A percentile compares a stretch with the other conserved stretches of the same genome.
phyloP scores from a whole-genome alignment of 257 asterid genomes.

The Haberlea rhodopensis region DNA sequence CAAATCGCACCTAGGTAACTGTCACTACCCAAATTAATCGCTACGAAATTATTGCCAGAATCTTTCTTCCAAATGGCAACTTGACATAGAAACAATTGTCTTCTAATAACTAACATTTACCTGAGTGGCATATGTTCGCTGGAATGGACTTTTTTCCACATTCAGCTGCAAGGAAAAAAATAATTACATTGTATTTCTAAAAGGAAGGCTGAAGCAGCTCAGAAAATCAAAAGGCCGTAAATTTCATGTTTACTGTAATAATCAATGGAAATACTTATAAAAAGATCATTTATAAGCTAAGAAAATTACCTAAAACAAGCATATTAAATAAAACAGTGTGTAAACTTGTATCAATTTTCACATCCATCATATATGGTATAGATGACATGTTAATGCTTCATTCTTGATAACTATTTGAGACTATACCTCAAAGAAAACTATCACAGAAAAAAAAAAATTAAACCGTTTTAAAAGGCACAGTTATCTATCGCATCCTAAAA shows the following conservation, averaged over 20 bases:
- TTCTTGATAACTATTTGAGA: neutral
- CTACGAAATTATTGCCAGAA: neutral
- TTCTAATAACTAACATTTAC: constrained; percentile 34
- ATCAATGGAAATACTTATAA: constrained; percentile 9
- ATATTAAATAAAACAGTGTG: neutral
- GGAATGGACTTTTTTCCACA: constrained; percentile 95
- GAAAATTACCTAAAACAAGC: constrained; percentile 2
- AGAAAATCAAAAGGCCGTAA: constrained; percentile 2
- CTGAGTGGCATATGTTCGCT: constrained; percentile 95
- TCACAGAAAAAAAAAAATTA: too few species aligned
- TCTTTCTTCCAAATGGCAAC: constrained; percentile 11
- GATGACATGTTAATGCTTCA: too few species aligned
- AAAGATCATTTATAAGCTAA: neutral
- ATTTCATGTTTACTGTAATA: constrained; percentile 1
- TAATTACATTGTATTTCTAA: constrained; percentile 15
- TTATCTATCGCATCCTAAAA: neutral
- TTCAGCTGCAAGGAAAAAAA: constrained; percentile 66
- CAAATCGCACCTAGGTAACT: neutral
- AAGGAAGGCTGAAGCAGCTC: constrained; percentile 10
- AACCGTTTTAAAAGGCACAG: neutral
- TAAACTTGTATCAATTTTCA: neutral
- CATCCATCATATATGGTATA: too few species aligned
- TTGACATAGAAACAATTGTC: neutral
- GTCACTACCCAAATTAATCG: neutral
- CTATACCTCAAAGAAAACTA: neutral